Base-by-base conservation (phyloP, 148 eudicot genomes). In the Arbutus unedo region DNA sequence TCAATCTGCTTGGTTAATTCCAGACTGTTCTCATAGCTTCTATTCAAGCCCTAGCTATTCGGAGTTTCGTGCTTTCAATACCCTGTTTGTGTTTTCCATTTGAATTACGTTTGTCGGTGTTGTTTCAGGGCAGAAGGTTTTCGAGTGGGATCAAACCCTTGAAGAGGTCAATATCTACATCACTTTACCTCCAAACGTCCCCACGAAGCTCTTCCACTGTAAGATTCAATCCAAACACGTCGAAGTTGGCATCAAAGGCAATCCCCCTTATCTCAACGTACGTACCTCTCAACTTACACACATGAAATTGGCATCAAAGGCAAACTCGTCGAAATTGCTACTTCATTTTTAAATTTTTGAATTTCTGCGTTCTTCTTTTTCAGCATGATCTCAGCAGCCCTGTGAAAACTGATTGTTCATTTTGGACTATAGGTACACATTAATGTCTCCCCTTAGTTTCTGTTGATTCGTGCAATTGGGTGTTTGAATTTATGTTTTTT, bases 91-190 rank as follows among this genome's bases (percentile, higher is more conserved):
- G 14, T 47, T 57, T 54, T 14, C 60, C 18, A 41, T n/a, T 70
- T 54, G 38, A 11, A 78, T 48, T 18, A 47, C 74, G 66, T 77
- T 54, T 38, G 7, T 48, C 13, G 41, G 16, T 83, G 31, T 75
- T 71, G 31, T 72, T 77, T 64, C 88, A 96, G 98, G 90, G 85
- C 95, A 93, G 83, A 92, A 93, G 83, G 98, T 94, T n/a, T 96
- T 96, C 54, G 97, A 96, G 71, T 96, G 99, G 99, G 98, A 94
- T 49, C 99, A 96, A 89, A 93, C 99, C 51, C 90, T 96, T 75
- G 98, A 96, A 51, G 99, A 96, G 84, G 93, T 96, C 74, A 96
- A 96, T 47, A 89, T 96, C 82, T 96, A 94, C 89, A 96, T 96
- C 31, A 88, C 85, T 67, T 87, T 96, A 21, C 99, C 98, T 23